These are phyloP conservation scores for Hydnum rufescens DNA, from an alignment of 768 basidiomycete genomes.

Conservation along the genomic window DNA sequence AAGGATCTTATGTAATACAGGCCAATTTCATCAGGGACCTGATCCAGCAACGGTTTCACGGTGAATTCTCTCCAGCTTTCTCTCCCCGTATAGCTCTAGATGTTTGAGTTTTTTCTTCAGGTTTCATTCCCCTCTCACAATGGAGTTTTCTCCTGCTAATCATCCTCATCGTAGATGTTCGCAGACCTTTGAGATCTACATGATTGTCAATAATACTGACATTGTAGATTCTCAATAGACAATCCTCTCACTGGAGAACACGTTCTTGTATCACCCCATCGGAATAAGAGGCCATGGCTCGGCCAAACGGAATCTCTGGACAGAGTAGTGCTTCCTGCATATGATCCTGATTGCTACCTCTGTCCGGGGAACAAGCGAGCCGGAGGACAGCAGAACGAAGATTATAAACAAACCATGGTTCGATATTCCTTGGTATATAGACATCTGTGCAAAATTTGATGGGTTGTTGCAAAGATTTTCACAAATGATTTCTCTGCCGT, in stretches of 20 bases:
- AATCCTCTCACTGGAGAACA: constrained; percentile 65
- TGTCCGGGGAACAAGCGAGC: constrained; percentile 71
- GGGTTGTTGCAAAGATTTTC: constrained; percentile 26
- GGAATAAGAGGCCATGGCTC: constrained; percentile 78
- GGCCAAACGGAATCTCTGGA: constrained; percentile 63
- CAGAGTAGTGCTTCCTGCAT: constrained; percentile 29
- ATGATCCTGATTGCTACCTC: constrained; percentile 64
- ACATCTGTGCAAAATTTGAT: background rate
- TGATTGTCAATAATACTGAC: background rate
- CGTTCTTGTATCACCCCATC: constrained; percentile 74
- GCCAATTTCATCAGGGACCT: too few relatives aligned
- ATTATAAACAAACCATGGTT: constrained; percentile 43
- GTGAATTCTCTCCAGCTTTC: too few relatives aligned
- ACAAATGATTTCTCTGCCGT: constrained; percentile 73
- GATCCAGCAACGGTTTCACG: too few relatives aligned
- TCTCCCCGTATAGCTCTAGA: too few relatives aligned
- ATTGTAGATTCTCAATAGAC: constrained; percentile 26
- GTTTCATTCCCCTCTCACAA: background rate
- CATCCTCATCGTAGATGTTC: constrained; percentile 17
- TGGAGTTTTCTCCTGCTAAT: constrained; percentile 13
- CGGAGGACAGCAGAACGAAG: constrained; percentile 46
- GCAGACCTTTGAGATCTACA: constrained; percentile 2
- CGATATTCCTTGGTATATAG: constrained; percentile 4
- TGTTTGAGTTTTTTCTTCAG: background rate
- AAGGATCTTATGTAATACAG: too few relatives aligned